phyloP scores from a whole-genome alignment of 495 filamentous ascomycete species.

The Parmelia sp. region DNA sequence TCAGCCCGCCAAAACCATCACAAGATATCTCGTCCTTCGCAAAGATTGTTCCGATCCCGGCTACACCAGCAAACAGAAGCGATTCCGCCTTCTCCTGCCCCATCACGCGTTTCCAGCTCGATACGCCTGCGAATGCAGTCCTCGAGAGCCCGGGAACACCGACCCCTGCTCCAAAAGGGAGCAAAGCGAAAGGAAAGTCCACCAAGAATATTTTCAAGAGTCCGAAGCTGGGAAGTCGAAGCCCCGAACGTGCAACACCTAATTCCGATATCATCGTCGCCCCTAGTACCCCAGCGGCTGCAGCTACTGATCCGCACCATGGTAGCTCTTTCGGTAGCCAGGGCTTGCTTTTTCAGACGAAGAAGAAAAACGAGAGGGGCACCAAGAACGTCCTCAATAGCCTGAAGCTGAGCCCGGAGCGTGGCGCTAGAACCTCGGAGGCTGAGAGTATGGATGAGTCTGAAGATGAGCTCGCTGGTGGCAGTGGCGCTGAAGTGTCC shows the following conservation, averaged over 20 bases:
- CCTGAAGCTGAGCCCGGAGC: background rate
- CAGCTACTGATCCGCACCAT: background rate
- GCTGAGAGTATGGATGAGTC: background rate
- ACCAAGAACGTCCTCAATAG: background rate
- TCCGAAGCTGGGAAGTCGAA: background rate
- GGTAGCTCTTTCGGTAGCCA: background rate
- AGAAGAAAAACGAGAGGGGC: background rate
- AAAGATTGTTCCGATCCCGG: background rate
- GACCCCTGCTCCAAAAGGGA: background rate
- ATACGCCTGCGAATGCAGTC: background rate
- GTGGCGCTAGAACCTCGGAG: background rate
- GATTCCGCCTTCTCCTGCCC: background rate
- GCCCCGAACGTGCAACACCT: background rate
- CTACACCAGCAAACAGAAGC: background rate
- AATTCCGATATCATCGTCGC: background rate
- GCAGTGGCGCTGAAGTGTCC: background rate
- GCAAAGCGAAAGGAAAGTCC: background rate
- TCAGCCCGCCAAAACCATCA: background rate
- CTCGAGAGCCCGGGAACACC: background rate
- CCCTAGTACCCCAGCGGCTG: background rate
- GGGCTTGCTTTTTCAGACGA: background rate
- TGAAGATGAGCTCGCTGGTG: background rate
- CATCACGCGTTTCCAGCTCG: background rate
- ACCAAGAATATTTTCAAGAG: background rate
- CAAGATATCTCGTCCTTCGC: background rate